These are phyloP conservation scores for Starmerella floris DNA, from an alignment of 805 yeast species.

Conservation along the genomic window DNA sequence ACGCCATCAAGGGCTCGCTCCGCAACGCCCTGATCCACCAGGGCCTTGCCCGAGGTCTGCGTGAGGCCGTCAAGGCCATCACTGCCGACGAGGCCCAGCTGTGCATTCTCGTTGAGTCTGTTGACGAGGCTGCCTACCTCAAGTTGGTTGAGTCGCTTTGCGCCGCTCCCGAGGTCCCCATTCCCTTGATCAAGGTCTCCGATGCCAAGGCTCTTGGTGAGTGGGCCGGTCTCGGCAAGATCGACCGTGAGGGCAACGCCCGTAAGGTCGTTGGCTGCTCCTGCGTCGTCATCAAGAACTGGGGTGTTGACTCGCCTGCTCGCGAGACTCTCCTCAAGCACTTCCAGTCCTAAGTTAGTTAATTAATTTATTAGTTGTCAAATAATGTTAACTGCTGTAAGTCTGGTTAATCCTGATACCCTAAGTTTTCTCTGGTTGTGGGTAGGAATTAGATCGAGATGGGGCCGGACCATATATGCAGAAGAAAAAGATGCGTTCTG, in stretches of 20 bases:
- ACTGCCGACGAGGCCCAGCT: constrained; percentile 96
- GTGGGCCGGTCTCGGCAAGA: constrained; percentile 99
- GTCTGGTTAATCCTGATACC: background rate
- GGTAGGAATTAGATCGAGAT: background rate
- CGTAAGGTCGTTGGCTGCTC: constrained; percentile 99
- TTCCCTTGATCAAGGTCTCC: constrained; percentile 97
- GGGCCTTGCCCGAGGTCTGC: constrained; percentile 99
- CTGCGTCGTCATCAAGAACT: constrained; percentile 97
- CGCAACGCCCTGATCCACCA: constrained; percentile 93
- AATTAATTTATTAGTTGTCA: background rate
- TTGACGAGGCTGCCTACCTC: constrained; percentile 92
- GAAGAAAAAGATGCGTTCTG: too few relatives aligned
- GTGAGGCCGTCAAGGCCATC: constrained; percentile 99
- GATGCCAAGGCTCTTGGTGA: constrained; percentile 99
- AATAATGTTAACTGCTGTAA: background rate
- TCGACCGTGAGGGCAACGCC: constrained; percentile 99
- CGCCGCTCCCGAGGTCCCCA: constrained; percentile 91
- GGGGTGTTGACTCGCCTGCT: constrained; percentile 99
- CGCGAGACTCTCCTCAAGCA: constrained; percentile 91
- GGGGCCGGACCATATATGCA: too few relatives aligned
- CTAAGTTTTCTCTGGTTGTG: too few relatives aligned
- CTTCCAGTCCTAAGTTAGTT: constrained; percentile 57
- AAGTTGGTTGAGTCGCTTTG: constrained; percentile 98
- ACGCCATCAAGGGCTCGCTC: constrained; percentile 93
- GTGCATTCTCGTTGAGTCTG: constrained; percentile 94